These are phyloP conservation scores for Monilinia vaccinii-corymbosi DNA, from an alignment of 2,329 filamentous ascomycete species.

Conservation along the genomic window DNA sequence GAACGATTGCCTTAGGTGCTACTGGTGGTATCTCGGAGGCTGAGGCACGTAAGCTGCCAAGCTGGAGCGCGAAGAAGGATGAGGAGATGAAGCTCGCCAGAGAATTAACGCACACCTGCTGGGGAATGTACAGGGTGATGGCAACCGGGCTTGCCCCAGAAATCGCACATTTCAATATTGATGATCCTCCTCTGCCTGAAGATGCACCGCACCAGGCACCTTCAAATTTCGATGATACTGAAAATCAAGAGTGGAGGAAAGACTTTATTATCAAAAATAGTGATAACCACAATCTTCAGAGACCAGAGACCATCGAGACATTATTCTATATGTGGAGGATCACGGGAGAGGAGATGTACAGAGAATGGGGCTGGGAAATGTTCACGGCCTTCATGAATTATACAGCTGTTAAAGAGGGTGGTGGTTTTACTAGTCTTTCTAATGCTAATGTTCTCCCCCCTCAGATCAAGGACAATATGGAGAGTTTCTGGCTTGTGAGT, in stretches of 20 bases:
- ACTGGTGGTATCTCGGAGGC: constrained; percentile 70
- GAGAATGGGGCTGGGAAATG: constrained; percentile 98
- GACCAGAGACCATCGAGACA: constrained; percentile 93
- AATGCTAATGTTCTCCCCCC: constrained; percentile 69
- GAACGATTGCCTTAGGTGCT: constrained; percentile 81
- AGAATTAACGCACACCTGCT: constrained; percentile 94
- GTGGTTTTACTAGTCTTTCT: constrained; percentile 73
- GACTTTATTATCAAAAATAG: constrained; percentile 73
- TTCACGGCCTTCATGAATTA: constrained; percentile 86
- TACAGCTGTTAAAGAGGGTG: constrained; percentile 67
- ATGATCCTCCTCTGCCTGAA: constrained; percentile 56
- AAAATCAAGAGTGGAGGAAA: constrained; percentile 56
- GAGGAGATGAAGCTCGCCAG: constrained; percentile 79
- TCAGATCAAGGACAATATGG: constrained; percentile 78
- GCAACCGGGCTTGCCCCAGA: constrained; percentile 87
- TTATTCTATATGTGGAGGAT: constrained; percentile 99
- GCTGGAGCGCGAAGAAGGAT: constrained; percentile 72
- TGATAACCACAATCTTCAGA: constrained; percentile 89
- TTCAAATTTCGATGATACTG: constrained; percentile 42
- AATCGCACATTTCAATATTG: constrained; percentile 82
- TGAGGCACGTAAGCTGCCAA: constrained; percentile 61
- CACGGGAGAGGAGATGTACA: constrained; percentile 79
- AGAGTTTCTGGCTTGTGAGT: constrained; percentile 93
- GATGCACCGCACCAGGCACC: constrained; percentile 41
- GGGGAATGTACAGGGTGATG: constrained; percentile 92